A percentile compares a stretch with the other conserved stretches of the same genome.
Conservation (phyloP, 2,329 filamentous ascomycete species). For the Trichothecium sympodiale region DNA sequence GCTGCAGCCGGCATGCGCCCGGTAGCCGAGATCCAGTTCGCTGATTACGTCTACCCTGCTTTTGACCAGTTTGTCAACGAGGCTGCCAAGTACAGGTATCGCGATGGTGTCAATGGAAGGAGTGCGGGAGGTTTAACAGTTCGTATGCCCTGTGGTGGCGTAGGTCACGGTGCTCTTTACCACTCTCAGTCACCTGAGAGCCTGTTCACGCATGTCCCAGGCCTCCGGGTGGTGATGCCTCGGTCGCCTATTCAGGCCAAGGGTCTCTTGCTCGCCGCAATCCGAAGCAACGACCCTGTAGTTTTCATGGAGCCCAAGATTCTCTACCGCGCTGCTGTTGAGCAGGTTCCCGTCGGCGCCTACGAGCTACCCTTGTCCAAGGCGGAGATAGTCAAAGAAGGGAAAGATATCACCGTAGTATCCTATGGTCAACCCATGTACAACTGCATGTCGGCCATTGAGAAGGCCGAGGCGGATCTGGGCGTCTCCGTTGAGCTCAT, state of each 20-base stretch:
- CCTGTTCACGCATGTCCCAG: slow-evolving; percentile 80
- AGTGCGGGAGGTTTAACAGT: slow-evolving; percentile 72
- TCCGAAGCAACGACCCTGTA: slow-evolving; percentile 75
- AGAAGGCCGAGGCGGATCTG: slow-evolving; percentile 62
- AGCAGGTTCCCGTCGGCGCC: slow-evolving; percentile 72
- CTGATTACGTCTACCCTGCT: slow-evolving; percentile 86
- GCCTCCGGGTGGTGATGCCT: slow-evolving; percentile 75
- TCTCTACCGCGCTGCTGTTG: slow-evolving; percentile 80
- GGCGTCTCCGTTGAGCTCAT: slow-evolving; percentile 73
- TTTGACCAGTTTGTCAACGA: slow-evolving; percentile 95
- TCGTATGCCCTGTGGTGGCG: slow-evolving; percentile 80
- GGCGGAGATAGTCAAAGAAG: slow-evolving; percentile 72
- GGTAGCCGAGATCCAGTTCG: slow-evolving; percentile 90
- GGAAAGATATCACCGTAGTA: slow-evolving; percentile 70
- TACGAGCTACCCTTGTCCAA: slow-evolving; percentile 80
- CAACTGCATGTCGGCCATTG: slow-evolving; percentile 66
- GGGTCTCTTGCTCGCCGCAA: slow-evolving; percentile 66
- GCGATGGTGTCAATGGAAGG: slow-evolving; percentile 47
- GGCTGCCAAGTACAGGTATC: slow-evolving; percentile 77
- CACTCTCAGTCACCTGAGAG: slow-evolving; percentile 85
- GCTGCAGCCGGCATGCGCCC: slow-evolving; percentile 88
- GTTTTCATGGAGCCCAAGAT: slow-evolving; percentile 94
- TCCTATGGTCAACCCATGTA: slow-evolving; percentile 89
- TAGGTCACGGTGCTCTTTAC: slow-evolving; percentile 80
- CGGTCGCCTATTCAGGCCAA: slow-evolving; percentile 82